A percentile compares a stretch with the other conserved stretches of the same genome.
Evolutionary conservation across 257 asterid genomes (phyloP).

Genomic region (Solanum raphanifolium): DNA sequence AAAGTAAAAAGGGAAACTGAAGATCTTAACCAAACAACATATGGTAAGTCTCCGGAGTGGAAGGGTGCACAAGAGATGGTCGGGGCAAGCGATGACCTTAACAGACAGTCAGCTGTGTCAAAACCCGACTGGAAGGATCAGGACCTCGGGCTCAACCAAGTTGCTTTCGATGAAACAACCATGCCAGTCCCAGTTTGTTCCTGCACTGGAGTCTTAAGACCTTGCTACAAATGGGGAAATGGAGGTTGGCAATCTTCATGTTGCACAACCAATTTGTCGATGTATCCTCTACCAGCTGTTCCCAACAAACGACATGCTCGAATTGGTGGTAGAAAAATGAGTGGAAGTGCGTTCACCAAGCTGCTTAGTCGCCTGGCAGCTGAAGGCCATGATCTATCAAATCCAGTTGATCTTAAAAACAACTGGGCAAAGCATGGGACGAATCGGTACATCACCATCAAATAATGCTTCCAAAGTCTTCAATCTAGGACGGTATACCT

Average conservation of each 20-base stretch:
- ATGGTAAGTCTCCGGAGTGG: conserved; percentile 33
- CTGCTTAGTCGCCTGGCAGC: conserved; percentile 85
- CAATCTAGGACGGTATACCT: background rate
- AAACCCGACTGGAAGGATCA: conserved; percentile 90
- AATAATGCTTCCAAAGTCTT: conserved; percentile 19
- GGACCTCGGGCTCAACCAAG: conserved; percentile 83
- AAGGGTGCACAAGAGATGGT: conserved; percentile 25
- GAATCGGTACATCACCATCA: conserved; percentile 93
- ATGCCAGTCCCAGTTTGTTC: conserved; percentile 96
- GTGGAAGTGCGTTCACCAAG: conserved; percentile 91
- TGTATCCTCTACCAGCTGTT: conserved; percentile 87
- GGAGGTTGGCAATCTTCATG: conserved; percentile 99
- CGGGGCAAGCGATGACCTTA: conserved; percentile 16
- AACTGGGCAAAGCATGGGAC: conserved; percentile 99
- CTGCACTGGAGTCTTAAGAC: conserved; percentile 75
- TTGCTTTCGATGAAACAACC: conserved; percentile 75
- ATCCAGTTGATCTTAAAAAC: conserved; percentile 77
- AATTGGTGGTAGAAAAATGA: conserved; percentile 95
- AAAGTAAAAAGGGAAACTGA: conserved; percentile 51
- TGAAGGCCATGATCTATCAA: conserved; percentile 74
- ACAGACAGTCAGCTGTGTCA: conserved; percentile 15
- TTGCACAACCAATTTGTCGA: conserved; percentile 74
- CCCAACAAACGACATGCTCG: conserved; percentile 94
- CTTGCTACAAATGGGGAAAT: conserved; percentile 98
- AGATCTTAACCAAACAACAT: conserved; percentile 36